Base-by-base conservation (phyloP, 208 protist genomes). In the Leishmania mexicana region DNA sequence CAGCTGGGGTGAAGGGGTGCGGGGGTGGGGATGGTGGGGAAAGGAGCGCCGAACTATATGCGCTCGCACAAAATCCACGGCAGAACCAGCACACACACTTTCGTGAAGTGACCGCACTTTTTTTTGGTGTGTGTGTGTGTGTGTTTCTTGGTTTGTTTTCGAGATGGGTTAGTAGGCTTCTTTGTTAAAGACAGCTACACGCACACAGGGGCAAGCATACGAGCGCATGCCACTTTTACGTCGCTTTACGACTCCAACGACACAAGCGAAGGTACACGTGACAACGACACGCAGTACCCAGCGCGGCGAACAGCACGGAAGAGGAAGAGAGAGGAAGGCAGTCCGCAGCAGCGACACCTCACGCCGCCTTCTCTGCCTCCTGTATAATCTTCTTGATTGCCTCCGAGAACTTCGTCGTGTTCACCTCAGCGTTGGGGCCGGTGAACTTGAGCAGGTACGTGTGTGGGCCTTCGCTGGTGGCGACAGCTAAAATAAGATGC, bases 371-470 rank as follows among this genome's bases (percentile, higher is more conserved):
- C 19, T 60, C 77, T 11, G 31, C 57, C 45, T 79, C 75, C 38
- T 82, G 53, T 35, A 86, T 42, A 17, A 86, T 70, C 80, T 89
- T 85, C 71, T 87, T 86, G 31, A 96, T 74, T 60, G 79, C 86
- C 60, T 88, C 88, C 28, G 86, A 86, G 68, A 97, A 93, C 71
- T 81, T 88, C 53, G 81, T 86, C 31, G 88, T 88, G 73, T 87
- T 91, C 28, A 77, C 80, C 60, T 87, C 91, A 6, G 82, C 89
- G 49, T 84, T 85, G 35, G 85, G 81, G 13, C 94, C 94, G 5
- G 88, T 90, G 72, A 96, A 94, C 76, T 91, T 92, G 58, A 97
- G 80, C 35, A 94, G 65, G 72, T 96, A 97, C 21, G 89, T 95
- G 35, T 78, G 64, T 24, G 87, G 65, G 15, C 76, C 80, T 35